Base-by-base conservation (phyloP, 1,284 basidiomycete species). In the Flammula alnicola region DNA sequence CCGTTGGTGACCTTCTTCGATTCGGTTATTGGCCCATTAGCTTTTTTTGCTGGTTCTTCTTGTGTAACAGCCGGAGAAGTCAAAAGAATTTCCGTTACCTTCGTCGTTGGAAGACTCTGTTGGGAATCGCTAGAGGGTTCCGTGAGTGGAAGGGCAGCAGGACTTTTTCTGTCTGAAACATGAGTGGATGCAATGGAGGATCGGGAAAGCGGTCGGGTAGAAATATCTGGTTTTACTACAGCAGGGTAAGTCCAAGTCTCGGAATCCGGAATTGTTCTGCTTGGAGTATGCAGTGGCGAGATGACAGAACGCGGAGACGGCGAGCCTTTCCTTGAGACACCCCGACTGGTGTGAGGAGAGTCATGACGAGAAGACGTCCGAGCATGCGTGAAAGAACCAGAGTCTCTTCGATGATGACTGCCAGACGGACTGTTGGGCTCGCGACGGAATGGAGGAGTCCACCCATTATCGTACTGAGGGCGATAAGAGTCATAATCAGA, bases 401-500 rank as follows among this genome's bases (percentile, higher is more conserved):
- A 59, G 39, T 57, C 57, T 47, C 58, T 56, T 45, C 62, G 52
- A 17, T 44, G 37, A 40, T 58, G 59, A 44, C 49, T 54, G 41
- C 47, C 53, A 31, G 50, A 32, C 16, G 63, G 57, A 23, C 59
- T 63, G 12, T 51, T 44, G 48, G 52, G 42, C 3, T 63, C 59
- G 30, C 50, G 51, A 20, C 58, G 58, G n/a, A 44, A 44, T 27
- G 14, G n/a, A n/a, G 52, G 44, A 31, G 45, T 44, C 36, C 61
- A 46, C 17, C 55, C 49, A 38, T 47, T 52, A 8, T 64, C 61
- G 41, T 63, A 64, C 36, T 62, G 63, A 36, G 77, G 77, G 47
- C 78, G 67, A 56, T 81, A 75, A 12, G 66, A 68, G 44, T 74
- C n/a, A n/a, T n/a, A n/a, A n/a, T n/a, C 60, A 38, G 64, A 46